These are phyloP conservation scores for Tubosaeta sp. DNA, from an alignment of 768 basidiomycete species.

Conservation along the genomic window DNA sequence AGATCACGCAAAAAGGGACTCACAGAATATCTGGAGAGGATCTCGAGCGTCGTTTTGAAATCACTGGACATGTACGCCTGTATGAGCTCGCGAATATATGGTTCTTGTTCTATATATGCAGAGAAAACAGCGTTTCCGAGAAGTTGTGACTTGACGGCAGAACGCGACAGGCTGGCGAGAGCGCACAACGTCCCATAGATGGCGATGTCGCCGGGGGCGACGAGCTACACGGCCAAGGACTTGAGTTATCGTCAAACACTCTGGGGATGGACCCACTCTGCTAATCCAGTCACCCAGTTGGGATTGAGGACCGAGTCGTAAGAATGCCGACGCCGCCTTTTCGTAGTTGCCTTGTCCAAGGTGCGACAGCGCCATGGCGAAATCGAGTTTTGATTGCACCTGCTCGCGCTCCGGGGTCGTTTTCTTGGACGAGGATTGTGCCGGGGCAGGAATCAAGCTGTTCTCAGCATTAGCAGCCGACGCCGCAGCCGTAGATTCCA, in stretches of 20 bases:
- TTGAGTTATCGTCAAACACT: not conserved
- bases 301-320: slow-evolving; percentile 61
- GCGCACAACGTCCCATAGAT: slow-evolving; percentile 84
- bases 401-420: slow-evolving; percentile 54
- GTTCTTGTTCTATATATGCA: slow-evolving; percentile 79
- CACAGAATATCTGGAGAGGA: slow-evolving; percentile 72
- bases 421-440: slow-evolving; percentile 37
- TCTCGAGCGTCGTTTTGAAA: slow-evolving; percentile 77
- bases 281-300: slow-evolving; percentile 77
- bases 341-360: slow-evolving; percentile 72
- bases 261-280: slow-evolving; percentile 40
- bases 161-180: slow-evolving; percentile 70
- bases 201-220: slow-evolving; percentile 80
- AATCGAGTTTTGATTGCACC: slow-evolving; percentile 73
- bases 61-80: slow-evolving; percentile 83
- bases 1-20: slow-evolving; percentile 4
- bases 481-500: slow-evolving; percentile 54
- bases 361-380: slow-evolving; percentile 74
- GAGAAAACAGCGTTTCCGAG: slow-evolving; percentile 69
- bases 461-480: slow-evolving; percentile 29
- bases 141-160: slow-evolving; percentile 61
- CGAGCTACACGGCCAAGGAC: slow-evolving; percentile 36
- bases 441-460: slow-evolving; percentile 3
- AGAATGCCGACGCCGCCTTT: slow-evolving; percentile 71
- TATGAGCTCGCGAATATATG: slow-evolving; percentile 80